Evolutionary conservation across 352 stramenopile species (phyloP).

Genomic region (Phytophthora cryptogea): DNA sequence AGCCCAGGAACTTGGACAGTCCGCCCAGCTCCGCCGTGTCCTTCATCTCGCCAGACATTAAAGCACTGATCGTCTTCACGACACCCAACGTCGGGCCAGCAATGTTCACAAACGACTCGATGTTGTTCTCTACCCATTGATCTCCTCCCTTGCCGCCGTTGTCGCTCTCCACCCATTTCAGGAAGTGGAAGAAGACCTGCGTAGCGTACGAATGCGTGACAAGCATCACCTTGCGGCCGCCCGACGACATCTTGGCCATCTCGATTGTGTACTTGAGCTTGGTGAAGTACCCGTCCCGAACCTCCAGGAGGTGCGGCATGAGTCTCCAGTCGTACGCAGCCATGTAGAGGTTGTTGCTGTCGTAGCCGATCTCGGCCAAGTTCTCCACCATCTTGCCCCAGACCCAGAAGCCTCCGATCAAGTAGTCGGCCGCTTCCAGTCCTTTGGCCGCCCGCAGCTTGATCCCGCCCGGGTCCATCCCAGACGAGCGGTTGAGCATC

Average conservation of each 20-base stretch:
- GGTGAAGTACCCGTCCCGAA: conserved; percentile 90
- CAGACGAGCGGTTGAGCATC: conserved; percentile 89
- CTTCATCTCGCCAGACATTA: conserved; percentile 96
- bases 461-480: conserved; percentile 87
- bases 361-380: conserved; percentile 92
- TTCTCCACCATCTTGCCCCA: conserved; percentile 93
- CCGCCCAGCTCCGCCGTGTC: conserved; percentile 91
- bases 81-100: conserved; percentile 93
- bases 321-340: conserved; percentile 89
- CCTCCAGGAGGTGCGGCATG: conserved; percentile 70
- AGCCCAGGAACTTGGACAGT: conserved; percentile 85
- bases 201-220: conserved; percentile 93
- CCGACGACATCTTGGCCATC: conserved; percentile 72
- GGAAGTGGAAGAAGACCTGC: conserved; percentile 94
- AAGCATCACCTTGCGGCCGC: conserved; percentile 89
- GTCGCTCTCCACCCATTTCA: conserved; percentile 93
- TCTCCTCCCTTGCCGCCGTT: conserved; percentile 84
- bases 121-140: conserved; percentile 93
- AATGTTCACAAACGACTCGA: conserved; percentile 94
- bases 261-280: conserved; percentile 94
- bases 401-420: conserved; percentile 95
- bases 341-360: conserved; percentile 91
- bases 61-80: conserved; percentile 90
- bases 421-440: conserved; percentile 93
- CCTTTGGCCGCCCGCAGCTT: conserved; percentile 82